Conservation (phyloP, 768 basidiomycete species). For the Naganishia vishniacii region DNA sequence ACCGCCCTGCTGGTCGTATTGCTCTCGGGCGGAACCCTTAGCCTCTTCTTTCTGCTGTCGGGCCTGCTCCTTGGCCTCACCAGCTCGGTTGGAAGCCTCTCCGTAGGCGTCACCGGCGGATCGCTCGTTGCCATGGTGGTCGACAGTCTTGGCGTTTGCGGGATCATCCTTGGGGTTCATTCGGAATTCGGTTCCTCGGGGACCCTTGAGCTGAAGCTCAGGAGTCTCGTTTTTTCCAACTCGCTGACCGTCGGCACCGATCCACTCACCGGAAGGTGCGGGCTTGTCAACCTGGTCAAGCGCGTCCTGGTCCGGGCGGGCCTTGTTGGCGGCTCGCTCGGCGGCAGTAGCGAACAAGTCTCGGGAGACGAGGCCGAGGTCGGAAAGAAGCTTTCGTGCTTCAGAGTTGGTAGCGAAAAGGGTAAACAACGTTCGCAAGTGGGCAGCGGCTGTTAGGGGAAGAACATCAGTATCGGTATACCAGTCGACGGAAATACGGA, state of each 20-base stretch:
- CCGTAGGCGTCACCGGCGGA: slow-evolving; percentile 41
- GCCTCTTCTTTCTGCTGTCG: slow-evolving; percentile 35
- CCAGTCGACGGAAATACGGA: not conserved
- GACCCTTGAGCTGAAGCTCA: slow-evolving; percentile 53
- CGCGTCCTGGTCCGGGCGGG: slow-evolving; percentile 63
- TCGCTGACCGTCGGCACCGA: slow-evolving; percentile 52
- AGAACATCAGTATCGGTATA: not conserved
- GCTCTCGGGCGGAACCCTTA: slow-evolving; percentile 32
- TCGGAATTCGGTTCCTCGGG: slow-evolving; percentile 51
- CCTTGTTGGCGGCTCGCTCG: slow-evolving; percentile 61
- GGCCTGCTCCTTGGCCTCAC: slow-evolving; percentile 40
- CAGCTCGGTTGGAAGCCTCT: slow-evolving; percentile 44
- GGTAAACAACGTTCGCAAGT: slow-evolving; percentile 78
- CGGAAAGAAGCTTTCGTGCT: slow-evolving; percentile 71
- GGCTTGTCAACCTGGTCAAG: slow-evolving; percentile 65
- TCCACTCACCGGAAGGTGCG: slow-evolving; percentile 64
- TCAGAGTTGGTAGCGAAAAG: slow-evolving; percentile 87
- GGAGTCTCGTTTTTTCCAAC: slow-evolving; percentile 54
- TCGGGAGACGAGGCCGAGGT: slow-evolving; percentile 53
- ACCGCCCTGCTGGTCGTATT: slow-evolving; percentile 32
- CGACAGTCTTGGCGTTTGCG: slow-evolving; percentile 48
- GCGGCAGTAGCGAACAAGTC: slow-evolving; percentile 75
- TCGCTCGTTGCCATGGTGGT: slow-evolving; percentile 46
- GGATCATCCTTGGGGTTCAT: slow-evolving; percentile 57
- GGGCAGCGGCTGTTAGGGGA: slow-evolving; percentile 60